Evolutionary conservation across 805 yeast species (phyloP), one percentile per base, ranked within the genome.

Genomic region (Torulaspora maleeae): DNA sequence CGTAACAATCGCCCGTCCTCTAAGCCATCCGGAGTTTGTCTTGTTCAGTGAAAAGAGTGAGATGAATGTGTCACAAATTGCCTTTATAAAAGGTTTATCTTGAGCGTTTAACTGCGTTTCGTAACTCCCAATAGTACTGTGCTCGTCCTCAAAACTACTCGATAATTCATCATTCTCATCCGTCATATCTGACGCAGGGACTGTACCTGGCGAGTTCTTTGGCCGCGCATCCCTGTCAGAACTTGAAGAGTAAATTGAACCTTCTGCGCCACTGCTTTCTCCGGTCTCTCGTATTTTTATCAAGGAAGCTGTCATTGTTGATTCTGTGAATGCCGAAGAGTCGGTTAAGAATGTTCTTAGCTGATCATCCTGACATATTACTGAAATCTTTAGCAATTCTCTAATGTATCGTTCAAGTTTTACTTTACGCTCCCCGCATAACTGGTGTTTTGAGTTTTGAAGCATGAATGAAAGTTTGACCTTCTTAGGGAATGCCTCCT

Each of bases 1-100:
- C 4, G 88, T 80, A 30, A 89, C 74, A 7, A 88, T 71, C 0
- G 96, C 96, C 36, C 89, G 71, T 0, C 96, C 97, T 43, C 95
- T 70, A 1, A 90, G 64, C 95, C 96, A 87, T 20, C 60, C 53
- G 38, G 80, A 78, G 38, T 79, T 80, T 1, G 85, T 73, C 38
- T 70, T 72, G 43, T 79, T 77, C 17, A 86, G 64, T 25, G 85
- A 79, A 64, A 90, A 90, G 1, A 88, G 58, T 0, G 83, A 71
- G 15, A 86, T 75, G 41, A 89, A 74, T 9, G 87, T 60, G 51
- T 88, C 95, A 52, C 91, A 82, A 2, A 90, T 80, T 0, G 96
- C 95, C 56, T 81, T 83, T 11, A 88, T 83, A 64, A 86, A 86
- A 0, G 84, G 72, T 22, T 60, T 67, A 30, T 61, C 59, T 3